Base-by-base conservation (phyloP, 768 basidiomycete genomes). In the Boletus fagicola region DNA sequence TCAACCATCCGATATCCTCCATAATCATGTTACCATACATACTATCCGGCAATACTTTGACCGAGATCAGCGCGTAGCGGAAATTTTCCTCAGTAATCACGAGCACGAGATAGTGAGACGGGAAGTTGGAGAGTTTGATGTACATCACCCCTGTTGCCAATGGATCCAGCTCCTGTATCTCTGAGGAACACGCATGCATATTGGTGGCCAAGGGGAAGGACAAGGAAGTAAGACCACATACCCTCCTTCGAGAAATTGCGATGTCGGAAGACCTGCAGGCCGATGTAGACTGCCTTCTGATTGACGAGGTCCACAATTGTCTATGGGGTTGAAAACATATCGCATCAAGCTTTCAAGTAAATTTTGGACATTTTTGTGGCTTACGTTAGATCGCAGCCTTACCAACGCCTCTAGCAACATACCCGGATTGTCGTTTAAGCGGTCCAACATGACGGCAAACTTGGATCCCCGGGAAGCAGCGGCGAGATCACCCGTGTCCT, bases 271-370 rank as follows among this genome's bases (percentile, higher is more conserved):
- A 82, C 84, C 67, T 85, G 84, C 42, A 94, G 72, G n/a, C 94
- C 94, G 11, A 95, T 81, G 64, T 92, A 88, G 59, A 77, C 83
- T n/a, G 88, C 90, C 66, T 92, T 94, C 69, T 90, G 88, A 69
- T 94, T 91, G 11, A 87, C 83, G 16, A 88, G 79, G 54, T 93
- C 90, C 43, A 83, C 78, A 58, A 94, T 92, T 5, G 92, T 92
- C 94, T 95, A 61, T n/a, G 9, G n/a, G 48, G 39, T 39, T 30
- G 15, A 38, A n/a, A 54, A 13, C 4, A 26, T 12, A 8, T n/a
- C n/a, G 6, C 9, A 45, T 49, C 45, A 48, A 38, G 42, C 5
- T 54, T 59, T 51, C 51, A n/a, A 15, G 12, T 24, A 5, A 26
- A 40, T 24, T 38, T 38, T 6, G 31, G 24, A 51, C 36, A 31